Evolutionary conservation across 805 yeast genomes (phyloP).

Genomic region (Ogataea dorogensis): DNA sequence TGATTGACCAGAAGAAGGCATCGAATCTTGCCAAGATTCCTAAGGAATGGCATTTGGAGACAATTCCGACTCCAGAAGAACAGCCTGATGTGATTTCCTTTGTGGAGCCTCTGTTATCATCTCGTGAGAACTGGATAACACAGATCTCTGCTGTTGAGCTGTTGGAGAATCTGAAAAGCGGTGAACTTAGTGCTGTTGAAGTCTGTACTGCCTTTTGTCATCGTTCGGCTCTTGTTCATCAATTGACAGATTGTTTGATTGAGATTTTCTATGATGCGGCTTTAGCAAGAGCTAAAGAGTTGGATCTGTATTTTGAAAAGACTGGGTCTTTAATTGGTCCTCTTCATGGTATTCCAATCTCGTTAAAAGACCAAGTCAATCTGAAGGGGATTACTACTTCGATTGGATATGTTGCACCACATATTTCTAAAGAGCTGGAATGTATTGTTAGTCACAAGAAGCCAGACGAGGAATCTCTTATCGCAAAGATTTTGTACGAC

Average conservation of each 20-base stretch:
- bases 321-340: conserved; percentile 41
- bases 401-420: conserved; percentile 37
- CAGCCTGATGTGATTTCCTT: conserved; percentile 25
- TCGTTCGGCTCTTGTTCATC: conserved; percentile 43
- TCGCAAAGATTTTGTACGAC: conserved; percentile 34
- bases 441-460: conserved; percentile 28
- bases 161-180: conserved; percentile 27
- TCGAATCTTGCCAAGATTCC: conserved; percentile 30
- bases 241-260: conserved; percentile 41
- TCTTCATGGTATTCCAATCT: conserved; percentile 46
- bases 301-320: conserved; percentile 37
- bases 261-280: conserved; percentile 45
- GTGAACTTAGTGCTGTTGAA: conserved; percentile 35
- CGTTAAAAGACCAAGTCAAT: conserved; percentile 45
- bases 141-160: conserved; percentile 26
- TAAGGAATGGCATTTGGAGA: conserved; percentile 29
- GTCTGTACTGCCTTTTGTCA: conserved; percentile 42
- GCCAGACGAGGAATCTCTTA: conserved; percentile 30
- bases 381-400: conserved; percentile 40
- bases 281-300: conserved; percentile 36
- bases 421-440: conserved; percentile 31
- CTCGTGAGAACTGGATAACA: conserved; percentile 24
- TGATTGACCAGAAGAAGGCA: conserved; percentile 22
- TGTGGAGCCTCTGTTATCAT: conserved; percentile 25
- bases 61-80: conserved; percentile 31